A percentile compares a stretch with the other conserved stretches of the same genome.
Conservation (phyloP, 2,329 filamentous ascomycete species). For the Fusarium virguliforme region DNA sequence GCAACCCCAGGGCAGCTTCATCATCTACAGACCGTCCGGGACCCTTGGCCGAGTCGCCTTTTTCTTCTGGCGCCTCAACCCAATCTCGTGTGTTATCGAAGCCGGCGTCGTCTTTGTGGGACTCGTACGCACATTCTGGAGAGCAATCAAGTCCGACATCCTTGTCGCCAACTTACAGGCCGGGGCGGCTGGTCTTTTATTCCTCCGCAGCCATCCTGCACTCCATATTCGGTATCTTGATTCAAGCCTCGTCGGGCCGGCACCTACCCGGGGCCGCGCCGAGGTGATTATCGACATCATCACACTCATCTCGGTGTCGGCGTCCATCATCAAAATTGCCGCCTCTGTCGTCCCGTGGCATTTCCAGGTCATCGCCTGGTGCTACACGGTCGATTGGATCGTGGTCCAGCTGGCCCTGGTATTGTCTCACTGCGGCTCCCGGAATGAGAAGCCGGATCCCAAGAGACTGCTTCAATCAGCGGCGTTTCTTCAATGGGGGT, state of each 20-base stretch:
- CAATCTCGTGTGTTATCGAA: not conserved
- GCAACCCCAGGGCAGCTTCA: not conserved
- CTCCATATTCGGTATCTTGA: not conserved
- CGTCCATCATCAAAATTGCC: not conserved
- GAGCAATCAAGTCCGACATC: fast-evolving
- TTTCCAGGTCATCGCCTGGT: not conserved
- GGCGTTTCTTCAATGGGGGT: not conserved
- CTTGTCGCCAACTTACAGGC: not conserved
- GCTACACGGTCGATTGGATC: not conserved
- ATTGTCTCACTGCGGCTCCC: not conserved
- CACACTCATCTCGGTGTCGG: not conserved
- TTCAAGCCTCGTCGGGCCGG: not conserved
- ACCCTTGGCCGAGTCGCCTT: not conserved
- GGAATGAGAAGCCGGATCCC: not conserved
- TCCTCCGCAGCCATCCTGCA: not conserved
- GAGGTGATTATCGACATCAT: not conserved
- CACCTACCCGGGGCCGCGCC: not conserved
- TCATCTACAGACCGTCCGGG: not conserved
- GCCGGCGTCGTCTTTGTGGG: not conserved
- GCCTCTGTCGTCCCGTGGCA: not conserved
- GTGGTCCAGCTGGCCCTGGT: not conserved
- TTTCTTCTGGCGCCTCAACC: not conserved
- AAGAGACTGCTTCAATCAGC: not conserved
- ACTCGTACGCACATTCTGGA: not conserved
- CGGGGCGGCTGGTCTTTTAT: not conserved